Base-by-base conservation (phyloP, 2,329 filamentous ascomycete genomes). In the Xylaria sp. region DNA sequence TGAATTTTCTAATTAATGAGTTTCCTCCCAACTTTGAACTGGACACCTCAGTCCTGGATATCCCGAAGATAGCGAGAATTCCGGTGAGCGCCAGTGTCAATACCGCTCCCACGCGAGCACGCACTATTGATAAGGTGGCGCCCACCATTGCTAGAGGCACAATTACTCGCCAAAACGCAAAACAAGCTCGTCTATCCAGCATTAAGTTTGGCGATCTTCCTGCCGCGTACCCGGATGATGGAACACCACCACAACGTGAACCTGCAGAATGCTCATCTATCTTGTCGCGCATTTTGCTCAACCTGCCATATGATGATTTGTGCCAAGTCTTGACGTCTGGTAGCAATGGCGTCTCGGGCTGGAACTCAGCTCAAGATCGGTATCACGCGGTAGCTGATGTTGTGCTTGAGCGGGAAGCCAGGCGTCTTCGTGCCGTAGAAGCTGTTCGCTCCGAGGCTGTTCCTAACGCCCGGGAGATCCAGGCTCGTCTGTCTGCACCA, bases 131-230 rank as follows among this genome's bases (percentile, higher is more conserved):
- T 3, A 80, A 81, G 58, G 81, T 64, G 22, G 54, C 68, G 4
- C 74, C 76, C 31, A 69, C 74, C 27, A 79, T 80, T 79, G 80
- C 80, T 77, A 76, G 77, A 64, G 81, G 78, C 54, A 78, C 80
- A 7, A 73, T 47, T 38, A 58, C 58, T 44, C 72, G 80, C 25
- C 77, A 77, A 51, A 77, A 73, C 57, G 75, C 74, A 7, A 82
- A 79, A 59, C 78, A 87, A 57, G 83, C 84, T 44, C 85, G 88
- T 29, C 80, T 91, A 11, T 86, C 85, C 67, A 85, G 84, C 68
- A 92, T 93, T 59, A 87, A 89, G 67, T 93, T 93, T 73, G 91
- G 91, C n/a, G 90, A 92, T 70, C 80, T 90, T 22, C 87, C 72
- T 56, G 80, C 68, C 65, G 71, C 75, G 3, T 74, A 72, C 53